phyloP scores from a whole-genome alignment of 352 stramenopile genomes.

The Aphanomyces stellatus region DNA sequence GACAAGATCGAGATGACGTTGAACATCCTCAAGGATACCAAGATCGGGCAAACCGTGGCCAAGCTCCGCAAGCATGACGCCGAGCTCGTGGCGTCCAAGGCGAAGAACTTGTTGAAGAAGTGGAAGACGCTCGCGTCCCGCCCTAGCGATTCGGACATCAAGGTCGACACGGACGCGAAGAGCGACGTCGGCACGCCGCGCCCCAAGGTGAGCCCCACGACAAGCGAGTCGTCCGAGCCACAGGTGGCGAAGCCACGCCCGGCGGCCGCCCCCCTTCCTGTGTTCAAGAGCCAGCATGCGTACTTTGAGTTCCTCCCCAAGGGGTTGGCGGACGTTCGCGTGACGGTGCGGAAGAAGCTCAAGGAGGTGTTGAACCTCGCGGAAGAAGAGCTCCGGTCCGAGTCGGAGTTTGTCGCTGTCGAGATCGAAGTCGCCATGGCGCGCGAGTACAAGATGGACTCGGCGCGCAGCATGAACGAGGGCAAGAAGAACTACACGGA shows the following conservation, averaged over 20 bases:
- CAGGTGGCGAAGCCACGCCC: constrained; percentile 29
- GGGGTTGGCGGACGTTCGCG: constrained; percentile 63
- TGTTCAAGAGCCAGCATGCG: constrained; percentile 11
- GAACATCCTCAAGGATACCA: constrained; percentile 72
- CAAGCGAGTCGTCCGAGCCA: background rate
- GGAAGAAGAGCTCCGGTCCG: constrained; percentile 30
- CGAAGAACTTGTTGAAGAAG: constrained; percentile 71
- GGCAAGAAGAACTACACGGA: constrained; percentile 86
- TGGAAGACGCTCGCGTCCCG: constrained; percentile 78
- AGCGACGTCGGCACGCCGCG: constrained; percentile 17
- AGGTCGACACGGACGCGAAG: constrained; percentile 28
- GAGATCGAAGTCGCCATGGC: constrained; percentile 73
- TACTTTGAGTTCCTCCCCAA: constrained; percentile 47
- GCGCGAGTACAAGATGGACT: constrained; percentile 54
- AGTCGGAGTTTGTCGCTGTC: constrained; percentile 43
- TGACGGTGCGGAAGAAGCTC: constrained; percentile 68
- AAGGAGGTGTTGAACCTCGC: constrained; percentile 53
- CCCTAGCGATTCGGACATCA: constrained; percentile 14
- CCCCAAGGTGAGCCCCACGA: constrained; percentile 10
- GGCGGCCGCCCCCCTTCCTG: background rate
- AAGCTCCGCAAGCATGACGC: constrained; percentile 86
- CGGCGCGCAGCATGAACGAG: constrained; percentile 31
- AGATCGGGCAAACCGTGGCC: constrained; percentile 73
- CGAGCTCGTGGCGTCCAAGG: constrained; percentile 63
- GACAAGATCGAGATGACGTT: constrained; percentile 62